Base-by-base conservation (phyloP, 805 yeast species). In the Metschnikowia shivogae region DNA sequence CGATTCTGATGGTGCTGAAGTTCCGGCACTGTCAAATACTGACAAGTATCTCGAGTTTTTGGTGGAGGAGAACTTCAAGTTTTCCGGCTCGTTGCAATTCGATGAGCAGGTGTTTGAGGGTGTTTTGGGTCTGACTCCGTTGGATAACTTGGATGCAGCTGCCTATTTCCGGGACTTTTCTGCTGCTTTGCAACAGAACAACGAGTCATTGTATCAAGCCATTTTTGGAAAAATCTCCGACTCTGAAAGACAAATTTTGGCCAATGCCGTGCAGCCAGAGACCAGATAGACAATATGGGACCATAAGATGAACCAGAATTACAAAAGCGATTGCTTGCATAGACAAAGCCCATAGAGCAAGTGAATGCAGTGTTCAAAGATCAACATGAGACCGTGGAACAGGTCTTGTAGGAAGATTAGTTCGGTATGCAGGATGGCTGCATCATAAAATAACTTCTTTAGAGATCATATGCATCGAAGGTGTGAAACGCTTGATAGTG, bases 41-140 rank as follows among this genome's bases (percentile, higher is more conserved):
- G 71, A 73, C 40, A 77, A 76, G 35, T 78, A 77, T 50, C 60
- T 77, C 45, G 68, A 74, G 24, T 77, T 76, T 53, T 61, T 82
- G 45, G 68, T 70, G 13, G 61, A 66, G 20, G 78, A 78, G 48
- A 65, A 74, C 8, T 68, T 60, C 22, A 67, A 66, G 41, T 52
- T 71, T 41, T 61, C 64, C 35, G 58, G 63, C 14, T 55, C 64
- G 4, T 39, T 24, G 13, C 72, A 70, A 1, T 63, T 36, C 12
- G 53, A 48, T 13, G 54, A 50, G 10, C 60, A 54, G 26, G 44
- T 56, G 6, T 40, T 42, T 10, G 64, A 60, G 38, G 63, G 60
- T 37, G 62, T 61, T 1, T 50, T 60, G 45, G 62, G 62, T 4
- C 49, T 58, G 28, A 52, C 58, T 3, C 58, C 58, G 2, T 39